Conservation (phyloP, 192 early-diverging fungal genomes). For the Coemansia sp. region DNA sequence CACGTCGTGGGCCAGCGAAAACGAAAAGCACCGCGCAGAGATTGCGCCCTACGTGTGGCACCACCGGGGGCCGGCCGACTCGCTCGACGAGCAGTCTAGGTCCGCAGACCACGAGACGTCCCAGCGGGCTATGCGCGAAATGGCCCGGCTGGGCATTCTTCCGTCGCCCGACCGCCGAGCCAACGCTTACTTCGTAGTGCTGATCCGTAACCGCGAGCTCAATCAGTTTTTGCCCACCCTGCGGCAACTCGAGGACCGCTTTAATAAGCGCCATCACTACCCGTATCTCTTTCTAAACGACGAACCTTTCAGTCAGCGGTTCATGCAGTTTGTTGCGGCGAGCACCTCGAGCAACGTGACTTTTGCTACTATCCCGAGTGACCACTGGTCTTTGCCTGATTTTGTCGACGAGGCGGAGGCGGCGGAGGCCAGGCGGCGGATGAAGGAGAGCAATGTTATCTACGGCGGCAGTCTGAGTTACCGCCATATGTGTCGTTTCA, state of each 20-base stretch:
- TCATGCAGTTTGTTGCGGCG: conserved; percentile 37
- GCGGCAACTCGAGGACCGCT: conserved; percentile 62
- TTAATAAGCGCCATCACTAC: conserved; percentile 63
- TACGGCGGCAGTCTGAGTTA: conserved; percentile 77
- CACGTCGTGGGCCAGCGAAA: conserved; percentile 10
- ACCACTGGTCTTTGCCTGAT: conserved; percentile 55
- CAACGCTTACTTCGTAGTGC: conserved; percentile 53
- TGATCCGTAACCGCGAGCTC: conserved; percentile 58
- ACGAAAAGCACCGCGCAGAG: conserved; percentile 30
- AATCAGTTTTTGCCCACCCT: conserved; percentile 48
- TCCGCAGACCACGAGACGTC: not conserved
- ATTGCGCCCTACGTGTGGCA: conserved; percentile 56
- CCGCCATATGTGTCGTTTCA: conserved; percentile 85
- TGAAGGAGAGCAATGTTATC: conserved; percentile 61
- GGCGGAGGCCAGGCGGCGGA: conserved; percentile 46
- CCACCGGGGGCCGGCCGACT: conserved; percentile 36
- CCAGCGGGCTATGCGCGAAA: conserved; percentile 6
- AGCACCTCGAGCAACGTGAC: conserved; percentile 56
- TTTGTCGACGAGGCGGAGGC: conserved; percentile 44
- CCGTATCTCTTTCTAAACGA: conserved; percentile 74
- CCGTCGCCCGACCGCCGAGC: conserved; percentile 6
- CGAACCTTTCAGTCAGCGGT: conserved; percentile 57
- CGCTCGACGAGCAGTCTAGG: conserved; percentile 2
- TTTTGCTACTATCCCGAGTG: conserved; percentile 54
- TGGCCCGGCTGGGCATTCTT: conserved; percentile 18